Conservation (phyloP, 1,284 basidiomycete genomes). For the Schizopora paradoxa region DNA sequence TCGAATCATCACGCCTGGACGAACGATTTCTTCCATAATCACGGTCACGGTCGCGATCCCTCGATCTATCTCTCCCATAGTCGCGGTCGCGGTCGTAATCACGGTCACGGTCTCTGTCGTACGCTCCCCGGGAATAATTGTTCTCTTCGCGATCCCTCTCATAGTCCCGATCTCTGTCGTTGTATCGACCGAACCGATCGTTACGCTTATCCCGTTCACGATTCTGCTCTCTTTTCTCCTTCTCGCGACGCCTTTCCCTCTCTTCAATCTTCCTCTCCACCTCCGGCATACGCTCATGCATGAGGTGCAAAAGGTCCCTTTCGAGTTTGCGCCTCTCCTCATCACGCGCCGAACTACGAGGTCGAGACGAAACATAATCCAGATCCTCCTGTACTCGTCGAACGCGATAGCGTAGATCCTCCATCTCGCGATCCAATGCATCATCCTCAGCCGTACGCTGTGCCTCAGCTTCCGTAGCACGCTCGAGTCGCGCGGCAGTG, state of each 20-base stretch:
- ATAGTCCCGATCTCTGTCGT: conserved; percentile 35
- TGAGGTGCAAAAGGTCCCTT: conserved; percentile 79
- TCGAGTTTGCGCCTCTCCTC: conserved; percentile 86
- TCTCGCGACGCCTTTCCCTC: conserved; percentile 69
- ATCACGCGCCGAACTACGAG: conserved; percentile 72
- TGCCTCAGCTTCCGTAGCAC: conserved; percentile 55
- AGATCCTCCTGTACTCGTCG: conserved; percentile 90
- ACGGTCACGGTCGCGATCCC: conserved; percentile 19
- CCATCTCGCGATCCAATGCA: conserved; percentile 83
- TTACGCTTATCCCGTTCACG: conserved; percentile 85
- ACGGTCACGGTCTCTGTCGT: conserved; percentile 32
- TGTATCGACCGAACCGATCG: conserved; percentile 69
- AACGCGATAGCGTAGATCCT: conserved; percentile 83
- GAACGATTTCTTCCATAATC: conserved; percentile 13
- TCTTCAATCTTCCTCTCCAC: conserved; percentile 84
- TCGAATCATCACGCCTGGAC: conserved; percentile 21
- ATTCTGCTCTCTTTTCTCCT: conserved; percentile 75
- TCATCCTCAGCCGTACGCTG: conserved; percentile 76
- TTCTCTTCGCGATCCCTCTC: conserved; percentile 24
- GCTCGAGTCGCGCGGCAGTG: conserved; percentile 81
- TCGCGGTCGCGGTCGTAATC: conserved; percentile 35
- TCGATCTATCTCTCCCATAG: conserved; percentile 1
- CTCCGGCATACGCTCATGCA: conserved; percentile 91
- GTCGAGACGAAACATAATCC: conserved; percentile 82
- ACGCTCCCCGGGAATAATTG: conserved; percentile 34